These are phyloP conservation scores for Zymoseptoria crescenta DNA, from an alignment of 2,329 filamentous ascomycete genomes.

Conservation along the genomic window DNA sequence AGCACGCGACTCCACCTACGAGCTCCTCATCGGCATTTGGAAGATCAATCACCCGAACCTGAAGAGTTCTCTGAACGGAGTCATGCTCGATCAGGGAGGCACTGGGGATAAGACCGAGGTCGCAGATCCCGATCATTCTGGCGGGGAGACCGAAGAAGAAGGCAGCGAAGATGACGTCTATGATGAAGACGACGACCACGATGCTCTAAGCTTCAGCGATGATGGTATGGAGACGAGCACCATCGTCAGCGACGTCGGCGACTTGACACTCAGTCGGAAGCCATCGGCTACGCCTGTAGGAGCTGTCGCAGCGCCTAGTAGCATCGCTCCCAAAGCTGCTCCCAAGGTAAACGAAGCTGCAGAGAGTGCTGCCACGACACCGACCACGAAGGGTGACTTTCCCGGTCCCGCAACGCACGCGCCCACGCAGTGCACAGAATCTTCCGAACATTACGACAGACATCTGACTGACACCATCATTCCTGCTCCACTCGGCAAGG, in stretches of 20 bases:
- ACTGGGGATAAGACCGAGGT: slow-evolving; percentile 88
- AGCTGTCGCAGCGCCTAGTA: slow-evolving; percentile 17
- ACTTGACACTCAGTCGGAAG: slow-evolving; percentile 56
- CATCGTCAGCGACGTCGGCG: slow-evolving; percentile 45
- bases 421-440: slow-evolving; percentile 78
- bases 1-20: slow-evolving; percentile 90
- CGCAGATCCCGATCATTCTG: slow-evolving; percentile 51
- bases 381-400: slow-evolving; percentile 54
- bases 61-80: slow-evolving; percentile 84
- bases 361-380: slow-evolving; percentile 34
- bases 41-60: slow-evolving; percentile 90
- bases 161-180: slow-evolving; percentile 73
- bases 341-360: slow-evolving; percentile 27
- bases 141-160: slow-evolving; percentile 48
- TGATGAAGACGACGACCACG: slow-evolving; percentile 65
- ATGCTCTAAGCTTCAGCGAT: slow-evolving; percentile 54
- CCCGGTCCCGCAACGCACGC: slow-evolving; percentile 76
- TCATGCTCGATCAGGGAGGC: slow-evolving; percentile 66
- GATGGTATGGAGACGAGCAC: slow-evolving; percentile 43
- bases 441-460: slow-evolving; percentile 72
- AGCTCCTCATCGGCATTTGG: slow-evolving; percentile 96
- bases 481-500: slow-evolving; percentile 79
- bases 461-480: slow-evolving; percentile 78
- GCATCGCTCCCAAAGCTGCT: slow-evolving; percentile 27
- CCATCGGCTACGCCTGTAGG: slow-evolving; percentile 49